Evolutionary conservation across 1,139 yeast species (phyloP).

Genomic region (Scheffersomyces parashehatae): DNA sequence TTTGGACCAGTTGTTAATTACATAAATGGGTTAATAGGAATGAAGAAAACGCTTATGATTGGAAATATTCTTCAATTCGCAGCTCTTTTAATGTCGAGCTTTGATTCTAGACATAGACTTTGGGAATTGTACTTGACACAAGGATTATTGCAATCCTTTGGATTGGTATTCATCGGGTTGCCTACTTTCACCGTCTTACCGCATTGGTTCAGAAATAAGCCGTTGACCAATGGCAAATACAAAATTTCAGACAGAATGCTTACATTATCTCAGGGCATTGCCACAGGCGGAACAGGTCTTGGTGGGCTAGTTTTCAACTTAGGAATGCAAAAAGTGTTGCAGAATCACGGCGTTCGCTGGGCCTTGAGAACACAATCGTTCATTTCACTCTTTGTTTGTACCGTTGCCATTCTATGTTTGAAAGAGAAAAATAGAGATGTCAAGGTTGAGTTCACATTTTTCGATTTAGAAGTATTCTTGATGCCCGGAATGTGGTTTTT

Average conservation of each 20-base stretch:
- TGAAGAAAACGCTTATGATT: conserved; percentile 6
- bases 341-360: conserved; percentile 12
- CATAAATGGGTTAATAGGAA: conserved; percentile 11
- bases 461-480: not conserved
- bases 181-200: not conserved
- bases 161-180: conserved; percentile 12
- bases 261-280: not conserved
- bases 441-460: conserved; percentile 2
- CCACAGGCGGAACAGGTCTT: not conserved
- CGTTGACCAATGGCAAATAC: not conserved
- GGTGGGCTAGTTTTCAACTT: conserved; percentile 10
- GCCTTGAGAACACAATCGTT: conserved; percentile 9
- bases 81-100: conserved; percentile 15
- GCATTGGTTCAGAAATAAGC: not conserved
- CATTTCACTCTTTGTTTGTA: not conserved
- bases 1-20: conserved; percentile 13
- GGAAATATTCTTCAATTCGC: conserved; percentile 11
- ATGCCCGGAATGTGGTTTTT: conserved; percentile 2
- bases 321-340: conserved; percentile 15
- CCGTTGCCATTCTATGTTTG: not conserved
- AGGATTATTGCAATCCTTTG: conserved; percentile 16
- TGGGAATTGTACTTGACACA: conserved; percentile 18
- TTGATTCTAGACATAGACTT: conserved; percentile 7
- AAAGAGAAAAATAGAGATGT: conserved; percentile 4
- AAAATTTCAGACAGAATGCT: not conserved